These are phyloP conservation scores for Luffa acutangula DNA, from an alignment of 306 rosid species.

Conservation along the genomic window DNA sequence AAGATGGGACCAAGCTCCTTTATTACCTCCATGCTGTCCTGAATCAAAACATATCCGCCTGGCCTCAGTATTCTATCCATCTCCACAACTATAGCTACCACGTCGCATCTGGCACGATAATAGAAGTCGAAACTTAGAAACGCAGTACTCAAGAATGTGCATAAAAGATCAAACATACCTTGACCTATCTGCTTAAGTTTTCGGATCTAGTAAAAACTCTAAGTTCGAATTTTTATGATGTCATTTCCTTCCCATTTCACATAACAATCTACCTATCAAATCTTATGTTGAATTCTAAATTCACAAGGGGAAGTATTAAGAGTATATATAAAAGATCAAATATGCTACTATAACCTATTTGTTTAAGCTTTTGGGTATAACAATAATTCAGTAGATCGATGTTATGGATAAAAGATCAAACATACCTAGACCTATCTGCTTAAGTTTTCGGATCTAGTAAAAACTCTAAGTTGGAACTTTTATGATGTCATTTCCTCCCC, in stretches of 20 bases:
- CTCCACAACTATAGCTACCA: conserved; percentile 50
- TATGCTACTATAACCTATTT: background rate
- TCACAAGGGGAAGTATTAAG: background rate
- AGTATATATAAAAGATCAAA: background rate
- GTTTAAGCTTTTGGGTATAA: background rate
- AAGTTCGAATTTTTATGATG: background rate
- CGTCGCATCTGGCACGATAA: conserved; percentile 50
- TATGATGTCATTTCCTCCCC: background rate
- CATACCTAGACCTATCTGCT: background rate
- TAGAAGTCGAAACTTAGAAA: background rate
- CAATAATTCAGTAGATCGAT: background rate
- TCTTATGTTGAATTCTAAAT: background rate
- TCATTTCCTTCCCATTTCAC: background rate
- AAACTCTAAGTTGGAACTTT: background rate
- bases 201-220: background rate
- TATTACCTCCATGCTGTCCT: conserved; percentile 53
- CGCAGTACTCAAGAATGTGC: background rate
- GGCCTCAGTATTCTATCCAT: conserved; percentile 87
- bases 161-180: background rate
- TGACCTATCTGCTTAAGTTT: background rate
- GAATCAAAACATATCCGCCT: conserved; percentile 58
- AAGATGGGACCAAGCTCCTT: conserved; percentile 47
- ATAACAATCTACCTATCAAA: too few species aligned
- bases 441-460: background rate
- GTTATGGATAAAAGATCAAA: background rate